Evolutionary conservation across 441 rosid genomes (phyloP), one percentile per base, ranked within the genome.

Genomic region (Jatropha podagrica): DNA sequence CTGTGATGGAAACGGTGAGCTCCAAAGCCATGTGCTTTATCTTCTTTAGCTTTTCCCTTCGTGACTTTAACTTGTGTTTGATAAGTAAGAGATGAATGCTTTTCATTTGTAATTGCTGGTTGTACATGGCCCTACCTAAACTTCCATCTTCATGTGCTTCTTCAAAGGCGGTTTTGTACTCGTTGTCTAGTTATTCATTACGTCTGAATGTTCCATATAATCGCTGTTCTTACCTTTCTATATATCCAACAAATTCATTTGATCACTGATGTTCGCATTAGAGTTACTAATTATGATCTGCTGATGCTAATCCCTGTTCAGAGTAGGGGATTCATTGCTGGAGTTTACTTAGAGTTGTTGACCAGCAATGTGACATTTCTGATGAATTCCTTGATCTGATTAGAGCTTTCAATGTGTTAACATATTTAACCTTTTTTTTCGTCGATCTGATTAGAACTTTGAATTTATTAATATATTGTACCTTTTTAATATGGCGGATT

Each of bases 1-100:
- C 7, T 60, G 64, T 60, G 64, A 60, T 60, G 40, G 99, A 64
- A 89, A 92, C 51, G 99, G 99, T 91, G 81, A 81, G 86, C 59
- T 32, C 74, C 1, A 77, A 61, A 44, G 38, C 38, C 54, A 20
- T 55, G 69, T 8, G 51, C 32, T 68, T 38, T n/a, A 48, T 44
- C 37, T 79, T 55, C 41, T 41, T 52, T 48, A 27, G 14, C 4
- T 15, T 48, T 11, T 68, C 65, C 68, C 26, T 8, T 52, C 38
- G 26, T 41, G 20, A 27, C 40, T 62, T 48, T 27, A 61, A 18
- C 6, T 72, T 42, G 48, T 67, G 55, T 23, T n/a, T 7, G 44
- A 49, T 51, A 49, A 23, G 38, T 73, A 4, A 0, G 68, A 2
- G 3, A 38, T 37, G 27, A 62, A 49, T 17, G 6, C 51, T n/a